Evolutionary conservation across 164 flowering plant genomes (phyloP).

Genomic region (Chimonanthus praecox): DNA sequence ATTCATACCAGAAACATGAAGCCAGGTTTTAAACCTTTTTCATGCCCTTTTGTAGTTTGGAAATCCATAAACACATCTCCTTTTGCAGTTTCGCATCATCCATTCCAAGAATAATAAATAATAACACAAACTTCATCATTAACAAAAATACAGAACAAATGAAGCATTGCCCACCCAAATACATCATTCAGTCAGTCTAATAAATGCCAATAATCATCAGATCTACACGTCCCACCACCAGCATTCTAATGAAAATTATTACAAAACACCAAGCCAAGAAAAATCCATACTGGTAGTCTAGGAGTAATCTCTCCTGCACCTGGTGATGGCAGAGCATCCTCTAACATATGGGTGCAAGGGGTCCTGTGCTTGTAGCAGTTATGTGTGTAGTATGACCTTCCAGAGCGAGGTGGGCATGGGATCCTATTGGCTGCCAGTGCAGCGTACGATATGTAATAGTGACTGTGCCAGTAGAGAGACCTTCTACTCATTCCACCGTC

Average conservation of each 20-base stretch:
- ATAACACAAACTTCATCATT: too few species aligned
- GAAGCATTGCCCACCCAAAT: too few species aligned
- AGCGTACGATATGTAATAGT: conserved; percentile 74
- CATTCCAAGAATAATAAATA: too few species aligned
- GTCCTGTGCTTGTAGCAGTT: conserved; percentile 55
- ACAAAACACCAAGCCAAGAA: too few species aligned
- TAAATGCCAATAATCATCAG: neutral
- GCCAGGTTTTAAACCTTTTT: too few species aligned
- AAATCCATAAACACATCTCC: too few species aligned
- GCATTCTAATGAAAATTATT: neutral
- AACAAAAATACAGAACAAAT: too few species aligned
- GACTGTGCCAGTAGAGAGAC: conserved; percentile 44
- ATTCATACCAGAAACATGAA: too few species aligned
- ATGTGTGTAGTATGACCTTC: conserved; percentile 78
- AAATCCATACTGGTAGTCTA: neutral
- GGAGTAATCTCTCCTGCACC: conserved; percentile 37
- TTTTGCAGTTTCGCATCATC: too few species aligned
- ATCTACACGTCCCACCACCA: neutral
- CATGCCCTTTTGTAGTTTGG: too few species aligned
- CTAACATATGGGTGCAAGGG: conserved; percentile 57
- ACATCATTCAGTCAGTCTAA: too few species aligned
- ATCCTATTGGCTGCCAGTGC: conserved; percentile 69
- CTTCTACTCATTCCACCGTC: conserved; percentile 29
- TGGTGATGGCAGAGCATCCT: conserved; percentile 69
- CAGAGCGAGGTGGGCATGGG: conserved; percentile 82